Evolutionary conservation across 2,329 filamentous ascomycete species (phyloP).

Genomic region (Xylogone sp.): DNA sequence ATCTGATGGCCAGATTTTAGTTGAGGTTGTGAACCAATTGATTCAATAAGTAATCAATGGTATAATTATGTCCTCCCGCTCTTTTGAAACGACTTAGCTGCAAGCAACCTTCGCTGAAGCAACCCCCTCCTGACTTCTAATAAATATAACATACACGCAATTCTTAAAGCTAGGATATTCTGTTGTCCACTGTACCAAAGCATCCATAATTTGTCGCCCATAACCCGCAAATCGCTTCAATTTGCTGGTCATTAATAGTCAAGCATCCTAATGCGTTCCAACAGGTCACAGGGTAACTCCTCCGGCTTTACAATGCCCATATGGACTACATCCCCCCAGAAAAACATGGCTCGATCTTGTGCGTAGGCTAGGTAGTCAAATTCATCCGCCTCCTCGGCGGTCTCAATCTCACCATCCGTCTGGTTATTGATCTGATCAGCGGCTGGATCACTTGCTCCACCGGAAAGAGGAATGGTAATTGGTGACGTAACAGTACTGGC

Average conservation of each 20-base stretch:
- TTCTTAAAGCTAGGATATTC: too few species aligned
- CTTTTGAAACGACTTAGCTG: too few species aligned
- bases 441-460: not conserved
- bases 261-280: slow-evolving; percentile 63
- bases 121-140: too few species aligned
- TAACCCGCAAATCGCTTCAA: not conserved
- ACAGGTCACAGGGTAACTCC: slow-evolving; percentile 70
- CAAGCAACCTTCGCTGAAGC: too few species aligned
- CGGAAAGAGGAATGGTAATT: not conserved
- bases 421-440: not conserved
- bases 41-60: too few species aligned
- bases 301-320: slow-evolving; percentile 71
- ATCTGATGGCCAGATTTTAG: too few species aligned
- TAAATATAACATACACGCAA: too few species aligned
- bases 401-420: slow-evolving; percentile 9
- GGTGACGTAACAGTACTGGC: not conserved
- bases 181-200: too few species aligned
- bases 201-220: too few species aligned
- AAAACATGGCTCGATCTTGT: slow-evolving; percentile 85
- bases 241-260: slow-evolving; percentile 45
- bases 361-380: slow-evolving; percentile 94
- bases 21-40: too few species aligned
- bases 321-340: slow-evolving; percentile 85
- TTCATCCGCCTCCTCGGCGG: slow-evolving; percentile 52
- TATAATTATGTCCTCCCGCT: too few species aligned